phyloP scores from a whole-genome alignment of 306 rosid genomes.

The Citrullus amarus region DNA sequence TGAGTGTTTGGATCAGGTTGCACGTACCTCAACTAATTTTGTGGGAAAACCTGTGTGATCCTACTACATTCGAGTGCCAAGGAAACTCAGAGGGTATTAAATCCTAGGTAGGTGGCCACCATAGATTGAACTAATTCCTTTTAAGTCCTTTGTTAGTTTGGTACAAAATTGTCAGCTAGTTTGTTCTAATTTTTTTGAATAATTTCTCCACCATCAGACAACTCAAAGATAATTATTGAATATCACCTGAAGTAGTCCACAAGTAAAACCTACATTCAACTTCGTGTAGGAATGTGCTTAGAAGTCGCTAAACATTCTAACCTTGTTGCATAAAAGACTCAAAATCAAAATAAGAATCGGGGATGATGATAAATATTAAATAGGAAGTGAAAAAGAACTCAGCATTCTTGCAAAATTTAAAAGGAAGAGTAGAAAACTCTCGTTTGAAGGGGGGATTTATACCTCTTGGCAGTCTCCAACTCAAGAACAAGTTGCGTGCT shows the following conservation, averaged over 20 bases:
- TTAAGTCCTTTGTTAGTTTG: too few species aligned
- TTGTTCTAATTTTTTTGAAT: not conserved
- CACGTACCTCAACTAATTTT: too few species aligned
- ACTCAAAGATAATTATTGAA: not conserved
- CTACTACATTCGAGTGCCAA: too few species aligned
- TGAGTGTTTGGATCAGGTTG: too few species aligned
- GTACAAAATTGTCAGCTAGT: not conserved
- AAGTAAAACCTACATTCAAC: not conserved
- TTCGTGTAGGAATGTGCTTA: not conserved
- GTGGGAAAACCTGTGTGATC: too few species aligned
- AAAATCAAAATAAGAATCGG: not conserved
- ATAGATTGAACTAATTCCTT: too few species aligned
- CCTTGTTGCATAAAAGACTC: not conserved
- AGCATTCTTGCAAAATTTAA: not conserved
- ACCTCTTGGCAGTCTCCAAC: constrained; percentile 97
- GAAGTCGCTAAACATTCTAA: not conserved
- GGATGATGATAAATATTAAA: not conserved
- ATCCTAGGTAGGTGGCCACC: too few species aligned
- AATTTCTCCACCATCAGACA: not conserved
- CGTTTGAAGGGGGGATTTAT: constrained; percentile 9
- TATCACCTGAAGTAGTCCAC: not conserved
- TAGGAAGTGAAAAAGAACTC: not conserved
- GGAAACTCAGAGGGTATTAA: too few species aligned
- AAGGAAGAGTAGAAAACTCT: not conserved
- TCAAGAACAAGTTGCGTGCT: constrained; percentile 82